Evolutionary conservation across 306 rosid species (phyloP), one percentile per base, ranked within the genome.

Genomic region (Canavalia gladiata): DNA sequence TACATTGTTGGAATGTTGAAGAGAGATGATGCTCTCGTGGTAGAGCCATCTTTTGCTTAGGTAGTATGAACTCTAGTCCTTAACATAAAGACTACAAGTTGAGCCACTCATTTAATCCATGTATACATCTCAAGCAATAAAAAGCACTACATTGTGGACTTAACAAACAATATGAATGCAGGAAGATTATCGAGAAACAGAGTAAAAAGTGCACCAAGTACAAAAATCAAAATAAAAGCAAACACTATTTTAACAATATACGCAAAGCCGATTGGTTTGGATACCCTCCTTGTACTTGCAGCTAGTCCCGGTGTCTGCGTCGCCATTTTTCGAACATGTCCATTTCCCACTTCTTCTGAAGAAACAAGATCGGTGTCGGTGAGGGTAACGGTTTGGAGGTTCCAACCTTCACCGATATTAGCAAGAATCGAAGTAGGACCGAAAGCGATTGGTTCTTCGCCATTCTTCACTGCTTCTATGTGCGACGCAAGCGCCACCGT

Each of bases 171-270:
- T 68, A 94, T 75, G 57, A 94, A 33, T 10, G 31, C 51, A 52
- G 97, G 98, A 82, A 94, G 91, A 84, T 86, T 86, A 70, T 94
- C 97, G 11, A 94, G 94, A 84, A 88, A 84, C 80, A 88, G 52
- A 6, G 98, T 89, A 66, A 91, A 84, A 57, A 89, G 66, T 67
- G 91, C 90, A 63, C 89, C 94, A 11, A 94, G 88, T 7, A 89
- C 82, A 81, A 94, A 94, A 34, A 90, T 80, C 68, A 91, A 77
- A 82, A 83, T 37, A n/a, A n/a, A n/a, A n/a, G n/a, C n/a, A n/a
- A n/a, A n/a, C n/a, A n/a, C n/a, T n/a, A n/a, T n/a, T n/a, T 90
- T 94, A 74, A 86, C 88, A 35, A 91, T 62, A 81, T 90, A 91
- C 35, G 58, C 0, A 54, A 46, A 55, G 79, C 83, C 72, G 80